A percentile compares a stretch with the other conserved stretches of the same genome.
Evolutionary conservation across 768 basidiomycete species (phyloP).

Genomic region (Rossbeevera mucosa): DNA sequence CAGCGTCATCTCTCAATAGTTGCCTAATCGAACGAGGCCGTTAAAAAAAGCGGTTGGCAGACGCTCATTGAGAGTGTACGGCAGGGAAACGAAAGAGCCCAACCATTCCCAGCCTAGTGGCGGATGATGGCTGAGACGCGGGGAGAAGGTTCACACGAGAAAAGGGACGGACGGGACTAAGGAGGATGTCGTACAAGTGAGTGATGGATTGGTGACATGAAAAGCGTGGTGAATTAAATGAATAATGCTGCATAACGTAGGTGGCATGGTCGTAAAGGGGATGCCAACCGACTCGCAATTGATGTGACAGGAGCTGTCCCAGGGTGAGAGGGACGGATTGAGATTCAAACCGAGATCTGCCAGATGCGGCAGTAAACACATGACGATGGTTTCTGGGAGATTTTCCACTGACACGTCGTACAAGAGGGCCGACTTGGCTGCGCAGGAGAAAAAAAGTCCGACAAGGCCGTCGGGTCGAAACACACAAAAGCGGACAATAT

Average conservation of each 20-base stretch:
- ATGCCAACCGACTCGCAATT: conserved; percentile 4
- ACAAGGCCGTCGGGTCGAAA: conserved; percentile 7
- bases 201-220: conserved; percentile 7
- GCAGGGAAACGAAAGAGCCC: conserved; percentile 12
- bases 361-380: conserved; percentile 16
- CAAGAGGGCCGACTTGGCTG: conserved; percentile 16
- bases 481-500: not conserved
- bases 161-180: not conserved
- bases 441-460: conserved; percentile 10
- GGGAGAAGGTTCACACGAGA: conserved; percentile 16
- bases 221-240: conserved; percentile 14
- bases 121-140: not conserved
- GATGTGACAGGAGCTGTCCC: conserved; percentile 23
- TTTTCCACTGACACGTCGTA: conserved; percentile 9
- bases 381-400: conserved; percentile 14
- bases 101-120: conserved; percentile 15
- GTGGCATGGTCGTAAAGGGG: conserved; percentile 14
- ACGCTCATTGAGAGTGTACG: conserved; percentile 3
- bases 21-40: conserved; percentile 12
- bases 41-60: conserved; percentile 9
- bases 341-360: conserved; percentile 17
- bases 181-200: conserved; percentile 1
- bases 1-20: conserved; percentile 5
- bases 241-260: conserved; percentile 14
- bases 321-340: conserved; percentile 11